Evolutionary conservation across 2,329 filamentous ascomycete genomes (phyloP).

Genomic region (Lachnellula arida): DNA sequence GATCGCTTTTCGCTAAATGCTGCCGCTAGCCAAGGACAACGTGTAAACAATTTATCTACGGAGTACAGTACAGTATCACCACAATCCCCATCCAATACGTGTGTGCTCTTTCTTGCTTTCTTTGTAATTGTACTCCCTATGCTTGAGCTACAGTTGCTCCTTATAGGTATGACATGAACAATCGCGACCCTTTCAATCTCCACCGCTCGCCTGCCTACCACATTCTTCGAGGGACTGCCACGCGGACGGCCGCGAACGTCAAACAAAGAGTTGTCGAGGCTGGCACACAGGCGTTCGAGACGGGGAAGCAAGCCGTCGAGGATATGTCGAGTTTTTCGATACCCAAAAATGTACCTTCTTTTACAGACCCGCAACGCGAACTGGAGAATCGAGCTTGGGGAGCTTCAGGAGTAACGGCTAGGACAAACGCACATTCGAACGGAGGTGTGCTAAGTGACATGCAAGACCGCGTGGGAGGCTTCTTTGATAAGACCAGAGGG

Average conservation of each 20-base stretch:
- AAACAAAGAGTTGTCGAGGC: constrained; percentile 46
- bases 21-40: background rate
- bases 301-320: constrained; percentile 35
- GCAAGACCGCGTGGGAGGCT: constrained; percentile 54
- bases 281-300: constrained; percentile 44
- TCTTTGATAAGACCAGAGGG: constrained; percentile 54
- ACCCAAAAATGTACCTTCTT: constrained; percentile 66
- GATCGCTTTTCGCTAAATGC: background rate
- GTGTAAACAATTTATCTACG: background rate
- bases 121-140: constrained; percentile 5
- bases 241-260: constrained; percentile 41
- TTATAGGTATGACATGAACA: constrained; percentile 32
- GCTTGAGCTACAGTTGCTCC: constrained; percentile 17
- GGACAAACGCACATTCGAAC: constrained; percentile 27
- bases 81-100: background rate
- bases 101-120: background rate
- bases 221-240: constrained; percentile 46
- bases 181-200: constrained; percentile 34
- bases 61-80: background rate
- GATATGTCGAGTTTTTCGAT: constrained; percentile 60
- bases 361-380: constrained; percentile 58
- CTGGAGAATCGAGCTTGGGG: constrained; percentile 65
- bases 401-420: constrained; percentile 42
- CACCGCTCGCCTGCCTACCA: constrained; percentile 43
- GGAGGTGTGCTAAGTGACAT: constrained; percentile 47